These are phyloP conservation scores for Basipetospora chlamydospora DNA, from an alignment of 2,329 filamentous ascomycete species.

Conservation along the genomic window DNA sequence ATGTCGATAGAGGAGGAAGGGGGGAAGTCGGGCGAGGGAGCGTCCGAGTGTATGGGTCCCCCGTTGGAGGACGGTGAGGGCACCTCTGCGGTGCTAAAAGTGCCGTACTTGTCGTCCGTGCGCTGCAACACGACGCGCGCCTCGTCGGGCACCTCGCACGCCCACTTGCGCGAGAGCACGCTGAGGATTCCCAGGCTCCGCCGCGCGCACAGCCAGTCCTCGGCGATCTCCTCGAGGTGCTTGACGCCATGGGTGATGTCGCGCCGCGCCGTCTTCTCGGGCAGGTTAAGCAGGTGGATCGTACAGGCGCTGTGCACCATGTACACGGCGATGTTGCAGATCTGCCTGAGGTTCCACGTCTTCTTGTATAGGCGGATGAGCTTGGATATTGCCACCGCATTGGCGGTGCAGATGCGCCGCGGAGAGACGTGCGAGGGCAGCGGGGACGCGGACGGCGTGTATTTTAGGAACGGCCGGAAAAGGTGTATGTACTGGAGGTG, in stretches of 20 bases:
- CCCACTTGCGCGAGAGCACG: slow-evolving; percentile 78
- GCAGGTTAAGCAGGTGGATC: slow-evolving; percentile 83
- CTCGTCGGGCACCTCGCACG: slow-evolving; percentile 72
- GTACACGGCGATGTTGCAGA: slow-evolving; percentile 93
- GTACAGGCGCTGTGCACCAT: slow-evolving; percentile 90
- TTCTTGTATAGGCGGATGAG: slow-evolving; percentile 90
- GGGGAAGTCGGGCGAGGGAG: slow-evolving; percentile 16
- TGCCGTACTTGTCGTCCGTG: slow-evolving; percentile 67
- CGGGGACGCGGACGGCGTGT: slow-evolving; percentile 66
- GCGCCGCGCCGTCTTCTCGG: slow-evolving; percentile 76
- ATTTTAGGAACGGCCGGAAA: slow-evolving; percentile 89
- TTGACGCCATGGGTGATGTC: slow-evolving; percentile 86
- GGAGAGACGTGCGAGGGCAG: slow-evolving; percentile 80
- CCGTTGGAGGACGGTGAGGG: slow-evolving; percentile 29
- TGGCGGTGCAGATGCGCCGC: slow-evolving; percentile 77
- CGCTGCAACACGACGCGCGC: slow-evolving; percentile 61
- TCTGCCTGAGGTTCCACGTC: slow-evolving; percentile 77
- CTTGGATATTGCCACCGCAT: slow-evolving; percentile 81
- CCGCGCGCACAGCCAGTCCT: slow-evolving; percentile 83
- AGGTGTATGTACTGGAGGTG: slow-evolving; percentile 91
- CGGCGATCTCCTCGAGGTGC: slow-evolving; percentile 87
- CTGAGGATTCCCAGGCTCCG: slow-evolving; percentile 75
- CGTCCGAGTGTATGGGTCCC: slow-evolving; percentile 5
- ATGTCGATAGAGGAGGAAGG: too few relatives aligned
- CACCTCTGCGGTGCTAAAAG: slow-evolving; percentile 48